Percentiles rank a stretch among this genome's conserved stretches.
Evolutionary conservation across 371 early-diverging fungal species (phyloP).

Genomic region (Mortierella sp.): DNA sequence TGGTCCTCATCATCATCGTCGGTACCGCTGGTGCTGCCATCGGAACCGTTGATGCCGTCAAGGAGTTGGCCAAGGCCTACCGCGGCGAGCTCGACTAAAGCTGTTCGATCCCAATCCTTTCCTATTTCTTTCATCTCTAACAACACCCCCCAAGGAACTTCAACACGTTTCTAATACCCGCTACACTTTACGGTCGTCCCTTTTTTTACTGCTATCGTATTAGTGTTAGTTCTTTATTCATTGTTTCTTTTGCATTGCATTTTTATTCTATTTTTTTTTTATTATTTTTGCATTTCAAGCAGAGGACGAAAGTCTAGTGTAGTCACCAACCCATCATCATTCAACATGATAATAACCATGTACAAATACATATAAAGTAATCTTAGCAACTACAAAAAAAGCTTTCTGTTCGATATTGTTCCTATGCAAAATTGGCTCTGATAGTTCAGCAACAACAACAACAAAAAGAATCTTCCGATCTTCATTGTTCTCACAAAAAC

Average conservation of each 20-base stretch:
- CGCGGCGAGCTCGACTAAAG: conserved; percentile 39
- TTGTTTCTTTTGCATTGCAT: not conserved
- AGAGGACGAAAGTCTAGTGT: conserved; percentile 9
- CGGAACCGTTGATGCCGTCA: conserved; percentile 81
- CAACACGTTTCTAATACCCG: conserved; percentile 16
- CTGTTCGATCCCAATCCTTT: not conserved
- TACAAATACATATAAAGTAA: conserved; percentile 10
- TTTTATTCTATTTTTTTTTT: not conserved
- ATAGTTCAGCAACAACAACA: not conserved
- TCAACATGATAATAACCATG: conserved; percentile 15
- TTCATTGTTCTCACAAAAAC: too few relatives aligned
- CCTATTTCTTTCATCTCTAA: not conserved
- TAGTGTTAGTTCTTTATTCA: not conserved
- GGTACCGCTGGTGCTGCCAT: conserved; percentile 83
- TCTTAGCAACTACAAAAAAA: not conserved
- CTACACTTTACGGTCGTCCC: not conserved
- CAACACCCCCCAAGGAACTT: not conserved
- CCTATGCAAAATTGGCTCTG: too few relatives aligned
- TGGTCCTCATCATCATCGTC: conserved; percentile 68
- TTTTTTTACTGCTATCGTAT: not conserved
- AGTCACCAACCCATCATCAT: conserved; percentile 8
- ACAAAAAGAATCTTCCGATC: too few relatives aligned
- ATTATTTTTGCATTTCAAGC: conserved; percentile 4
- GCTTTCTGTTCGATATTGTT: too few relatives aligned
- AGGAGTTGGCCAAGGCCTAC: conserved; percentile 50